Base-by-base conservation (phyloP, 352 stramenopile species). In the Phytophthora fragariae region DNA sequence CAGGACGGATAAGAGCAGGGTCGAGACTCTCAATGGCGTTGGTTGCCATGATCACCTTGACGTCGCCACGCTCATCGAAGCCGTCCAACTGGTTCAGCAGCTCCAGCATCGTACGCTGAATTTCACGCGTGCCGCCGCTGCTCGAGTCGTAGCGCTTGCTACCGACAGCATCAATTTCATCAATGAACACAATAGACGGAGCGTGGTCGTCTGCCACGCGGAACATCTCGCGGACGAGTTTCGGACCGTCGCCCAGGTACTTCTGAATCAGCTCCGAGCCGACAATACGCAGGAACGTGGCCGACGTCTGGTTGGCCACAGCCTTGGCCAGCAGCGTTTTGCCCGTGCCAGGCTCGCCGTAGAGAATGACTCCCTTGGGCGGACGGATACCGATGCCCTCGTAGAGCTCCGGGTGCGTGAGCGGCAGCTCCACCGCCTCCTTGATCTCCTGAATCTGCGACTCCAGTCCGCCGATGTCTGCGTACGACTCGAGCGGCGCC, bases 1-100 rank as follows among this genome's bases (percentile, higher is more conserved):
- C 98, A 8, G 98, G 98, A 77, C 98, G 96, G 77, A 99, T 99
- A 50, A 99, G 87, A 7, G 98, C 98, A 9, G 98, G 98, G 81
- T 99, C 98, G 3, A 99, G 85, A 27, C 89, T 98, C 72, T 99
- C 98, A 72, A 99, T 99, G 62, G 97, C 95, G 82, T 99, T 99
- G 5, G 98, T 99, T 8, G 98, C 98, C 98, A 99, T 99, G 80
- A 99, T 99, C 53, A 99, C 92, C 91, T 99, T 99, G 60, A 99
- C 98, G 74, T 99, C 98, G 11, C 97, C 97, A 46, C 98, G 91
- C 81, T 99, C 98, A 78, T 99, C 98, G 82, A 99, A 99, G 2
- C 98, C 98, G 80, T 99, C 98, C 41, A 99, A 83, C 85, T 99
- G 97, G 82, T 98, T 99, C 44, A 99, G 84, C 53, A 99, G 89